Evolutionary conservation across 2,329 filamentous ascomycete species (phyloP), one percentile per base, ranked within the genome.

Genomic region (Xylariaceae sp.): DNA sequence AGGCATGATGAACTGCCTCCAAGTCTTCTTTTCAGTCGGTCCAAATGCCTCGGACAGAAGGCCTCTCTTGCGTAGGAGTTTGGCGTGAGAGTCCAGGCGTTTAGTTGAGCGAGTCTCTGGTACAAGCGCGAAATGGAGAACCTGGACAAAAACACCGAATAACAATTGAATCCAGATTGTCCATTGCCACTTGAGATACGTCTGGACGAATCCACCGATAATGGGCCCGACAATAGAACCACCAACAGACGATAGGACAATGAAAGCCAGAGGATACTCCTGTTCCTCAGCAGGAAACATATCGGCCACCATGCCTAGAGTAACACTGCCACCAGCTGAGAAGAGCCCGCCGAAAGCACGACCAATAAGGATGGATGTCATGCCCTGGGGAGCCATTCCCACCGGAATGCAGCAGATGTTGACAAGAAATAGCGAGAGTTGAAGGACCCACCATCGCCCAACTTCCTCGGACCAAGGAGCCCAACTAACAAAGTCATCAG

Each of bases 241-340:
- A 1, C 78, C 77, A 5, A 83, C 81, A 0, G 80, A 83, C 1
- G 80, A 82, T 18, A 83, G 70, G 4, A 86, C 80, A 63, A 88
- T 81, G 64, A 81, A 87, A 0, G 83, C 82, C 7, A 87, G 77
- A 0, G 84, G 82, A 64, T 78, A 81, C 66, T 86, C 81, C 62
- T 86, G 84, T 5, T 80, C 74, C 49, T 82, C 80, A 0, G 82
- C 73, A 53, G 79, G 74, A 71, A 80, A 87, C 77, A 88, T 80
- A 63, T 88, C 85, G 2, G 85, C 84, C 2, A 87, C 79, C 73
- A 87, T 83, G 6, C 84, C 85, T 1, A 88, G 72, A 4, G 85
- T 88, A 34, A 88, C 84, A 4, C 83, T 84, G 3, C 85, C 85
- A 56, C 85, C 85, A 4, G 84, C 84, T 2, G 83, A 85, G 4